Evolutionary conservation across 2,329 filamentous ascomycete genomes (phyloP).

Genomic region (Phialocephala sp.): DNA sequence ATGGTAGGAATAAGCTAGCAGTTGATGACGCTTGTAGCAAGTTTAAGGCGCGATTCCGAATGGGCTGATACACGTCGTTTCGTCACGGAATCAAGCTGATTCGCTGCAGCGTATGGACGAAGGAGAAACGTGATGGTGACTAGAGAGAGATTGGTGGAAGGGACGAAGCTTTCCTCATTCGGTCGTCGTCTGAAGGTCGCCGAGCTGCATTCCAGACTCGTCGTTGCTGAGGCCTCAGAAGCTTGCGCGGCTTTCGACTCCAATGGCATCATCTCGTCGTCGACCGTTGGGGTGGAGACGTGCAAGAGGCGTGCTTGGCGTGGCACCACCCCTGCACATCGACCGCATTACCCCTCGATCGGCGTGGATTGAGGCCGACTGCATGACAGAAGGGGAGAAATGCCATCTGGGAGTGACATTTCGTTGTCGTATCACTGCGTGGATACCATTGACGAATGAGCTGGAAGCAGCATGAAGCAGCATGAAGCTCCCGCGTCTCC

Average conservation of each 20-base stretch:
- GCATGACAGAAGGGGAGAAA: background rate
- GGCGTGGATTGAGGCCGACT: conserved; percentile 19
- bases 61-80: conserved; percentile 18
- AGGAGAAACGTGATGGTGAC: background rate
- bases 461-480: no score
- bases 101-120: background rate
- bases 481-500: background rate
- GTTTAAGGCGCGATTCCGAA: conserved; percentile 16
- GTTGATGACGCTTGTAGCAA: conserved; percentile 11
- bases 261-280: conserved; percentile 26
- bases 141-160: conserved; percentile 1
- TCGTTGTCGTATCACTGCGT: background rate
- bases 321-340: conserved; percentile 4
- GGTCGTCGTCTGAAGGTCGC: background rate
- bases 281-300: no score
- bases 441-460: conserved; percentile 8
- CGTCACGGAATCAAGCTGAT: background rate
- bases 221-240: background rate
- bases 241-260: conserved; percentile 26
- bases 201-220: conserved; percentile 1
- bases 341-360: conserved; percentile 28
- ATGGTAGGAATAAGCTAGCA: conserved; percentile 1
- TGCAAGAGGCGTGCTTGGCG: background rate
- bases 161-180: background rate
- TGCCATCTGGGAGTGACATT: no score